Conservation (phyloP, 768 basidiomycete genomes). For the Lepiota venenata region DNA sequence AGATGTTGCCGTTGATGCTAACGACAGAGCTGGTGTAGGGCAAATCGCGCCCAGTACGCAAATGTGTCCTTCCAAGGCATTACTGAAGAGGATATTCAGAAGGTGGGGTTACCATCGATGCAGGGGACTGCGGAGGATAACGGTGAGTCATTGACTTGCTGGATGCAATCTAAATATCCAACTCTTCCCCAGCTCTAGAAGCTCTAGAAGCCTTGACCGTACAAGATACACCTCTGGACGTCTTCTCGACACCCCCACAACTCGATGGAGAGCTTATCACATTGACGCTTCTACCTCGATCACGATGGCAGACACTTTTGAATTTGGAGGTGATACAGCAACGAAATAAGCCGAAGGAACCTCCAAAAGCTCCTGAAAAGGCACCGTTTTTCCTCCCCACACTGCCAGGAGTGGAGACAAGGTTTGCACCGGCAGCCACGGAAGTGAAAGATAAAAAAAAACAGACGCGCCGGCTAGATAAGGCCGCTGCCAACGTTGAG, state of each 20-base stretch:
- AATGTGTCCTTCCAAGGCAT: constrained; percentile 81
- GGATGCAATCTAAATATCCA: background rate
- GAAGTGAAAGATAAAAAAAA: constrained; percentile 36
- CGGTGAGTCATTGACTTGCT: constrained; percentile 39
- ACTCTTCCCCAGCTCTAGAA: constrained; percentile 52
- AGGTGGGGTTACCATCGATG: constrained; percentile 76
- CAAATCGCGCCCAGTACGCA: constrained; percentile 91
- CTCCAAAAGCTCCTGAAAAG: constrained; percentile 91
- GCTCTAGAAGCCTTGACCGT: constrained; percentile 63
- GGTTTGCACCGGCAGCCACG: constrained; percentile 61
- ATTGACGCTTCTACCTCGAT: constrained; percentile 85
- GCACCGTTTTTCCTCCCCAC: constrained; percentile 98
- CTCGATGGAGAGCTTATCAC: constrained; percentile 91
- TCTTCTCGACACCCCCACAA: constrained; percentile 85
- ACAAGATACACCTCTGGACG: constrained; percentile 58
- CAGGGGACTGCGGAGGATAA: constrained; percentile 81
- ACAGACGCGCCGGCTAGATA: constrained; percentile 50
- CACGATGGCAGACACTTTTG: constrained; percentile 95
- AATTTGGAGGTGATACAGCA: constrained; percentile 94
- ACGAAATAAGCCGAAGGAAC: constrained; percentile 95
- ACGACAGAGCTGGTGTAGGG: constrained; percentile 45
- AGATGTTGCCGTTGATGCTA: background rate
- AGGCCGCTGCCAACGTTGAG: constrained; percentile 45
- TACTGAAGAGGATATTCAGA: constrained; percentile 68
- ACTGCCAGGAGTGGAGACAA: constrained; percentile 79